Evolutionary conservation across 805 yeast species (phyloP).

Genomic region (Lachancea mirantina): DNA sequence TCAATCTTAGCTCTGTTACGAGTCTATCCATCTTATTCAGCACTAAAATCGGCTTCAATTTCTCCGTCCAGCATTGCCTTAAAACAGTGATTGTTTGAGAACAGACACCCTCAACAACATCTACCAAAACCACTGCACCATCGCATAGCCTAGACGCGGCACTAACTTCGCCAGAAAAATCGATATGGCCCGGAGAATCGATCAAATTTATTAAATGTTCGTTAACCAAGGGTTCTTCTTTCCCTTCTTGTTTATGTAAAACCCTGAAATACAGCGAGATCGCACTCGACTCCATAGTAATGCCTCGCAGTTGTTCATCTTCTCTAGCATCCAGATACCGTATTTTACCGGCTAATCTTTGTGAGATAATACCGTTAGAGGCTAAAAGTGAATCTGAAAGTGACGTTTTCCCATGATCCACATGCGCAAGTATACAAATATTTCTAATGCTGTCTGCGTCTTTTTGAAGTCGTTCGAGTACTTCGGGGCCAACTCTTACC

Average conservation of each 20-base stretch:
- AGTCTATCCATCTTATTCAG: conserved; percentile 87
- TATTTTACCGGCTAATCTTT: conserved; percentile 89
- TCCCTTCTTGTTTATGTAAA: conserved; percentile 38
- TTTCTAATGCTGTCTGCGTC: conserved; percentile 70
- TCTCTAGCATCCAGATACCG: conserved; percentile 88
- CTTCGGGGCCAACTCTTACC: conserved; percentile 57
- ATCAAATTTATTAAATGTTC: conserved; percentile 86
- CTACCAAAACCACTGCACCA: conserved; percentile 92
- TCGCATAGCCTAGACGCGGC: conserved; percentile 95
- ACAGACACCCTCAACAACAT: conserved; percentile 97
- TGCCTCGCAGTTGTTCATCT: conserved; percentile 93
- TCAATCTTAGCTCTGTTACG: conserved; percentile 69
- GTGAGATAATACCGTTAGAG: conserved; percentile 93
- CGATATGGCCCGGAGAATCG: conserved; percentile 99
- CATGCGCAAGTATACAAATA: conserved; percentile 94
- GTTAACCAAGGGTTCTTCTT: conserved; percentile 43
- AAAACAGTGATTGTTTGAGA: conserved; percentile 94
- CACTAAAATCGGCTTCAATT: conserved; percentile 79
- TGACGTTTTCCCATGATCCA: conserved; percentile 97
- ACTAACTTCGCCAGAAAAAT: conserved; percentile 92
- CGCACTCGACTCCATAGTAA: conserved; percentile 96
- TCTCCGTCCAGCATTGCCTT: conserved; percentile 93
- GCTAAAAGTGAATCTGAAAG: conserved; percentile 87
- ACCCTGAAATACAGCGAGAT: conserved; percentile 86
- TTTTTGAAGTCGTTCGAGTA: conserved; percentile 58